Percentiles rank a stretch among this genome's conserved stretches.
Evolutionary conservation across 257 asterid species (phyloP).

Genomic region (Nicotiana undulata): DNA sequence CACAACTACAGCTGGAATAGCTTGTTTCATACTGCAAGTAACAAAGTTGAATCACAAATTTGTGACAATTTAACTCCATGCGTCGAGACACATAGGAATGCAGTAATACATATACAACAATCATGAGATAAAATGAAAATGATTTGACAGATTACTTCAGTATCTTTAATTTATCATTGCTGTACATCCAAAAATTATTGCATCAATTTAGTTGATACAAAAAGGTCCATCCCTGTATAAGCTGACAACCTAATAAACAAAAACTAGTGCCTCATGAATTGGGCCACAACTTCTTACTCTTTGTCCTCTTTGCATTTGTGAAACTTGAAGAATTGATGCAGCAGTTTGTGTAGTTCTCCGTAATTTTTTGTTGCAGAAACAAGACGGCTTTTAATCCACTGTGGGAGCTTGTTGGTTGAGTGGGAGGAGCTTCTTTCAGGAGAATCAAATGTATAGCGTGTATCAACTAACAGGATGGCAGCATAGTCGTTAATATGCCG

Average conservation of each 20-base stretch:
- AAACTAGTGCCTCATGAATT: neutral
- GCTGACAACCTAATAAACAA: too few relatives aligned
- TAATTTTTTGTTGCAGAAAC: constrained; percentile 45
- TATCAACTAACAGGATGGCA: constrained; percentile 80
- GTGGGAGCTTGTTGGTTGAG: constrained; percentile 70
- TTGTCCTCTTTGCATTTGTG: constrained; percentile 42
- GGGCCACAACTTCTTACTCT: neutral
- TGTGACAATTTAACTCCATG: neutral
- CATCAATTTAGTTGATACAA: neutral
- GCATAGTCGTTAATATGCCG: constrained; percentile 85
- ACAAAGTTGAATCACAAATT: neutral
- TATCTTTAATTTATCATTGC: neutral
- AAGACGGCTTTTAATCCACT: constrained; percentile 68
- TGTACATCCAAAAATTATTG: constrained; percentile 1
- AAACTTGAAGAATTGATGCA: constrained; percentile 80
- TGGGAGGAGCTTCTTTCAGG: constrained; percentile 43
- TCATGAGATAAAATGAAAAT: neutral
- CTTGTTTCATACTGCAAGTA: too few relatives aligned
- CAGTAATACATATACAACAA: neutral
- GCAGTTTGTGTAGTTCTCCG: constrained; percentile 69
- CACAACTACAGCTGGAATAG: neutral
- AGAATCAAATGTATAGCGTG: constrained; percentile 67
- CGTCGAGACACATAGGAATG: neutral
- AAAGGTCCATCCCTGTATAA: neutral
- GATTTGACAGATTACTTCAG: neutral